Percentiles rank a stretch among this genome's conserved stretches.
These are phyloP conservation scores for Colletotrichum sp. DNA, from an alignment of 2,329 filamentous ascomycete genomes.

Conservation along the genomic window DNA sequence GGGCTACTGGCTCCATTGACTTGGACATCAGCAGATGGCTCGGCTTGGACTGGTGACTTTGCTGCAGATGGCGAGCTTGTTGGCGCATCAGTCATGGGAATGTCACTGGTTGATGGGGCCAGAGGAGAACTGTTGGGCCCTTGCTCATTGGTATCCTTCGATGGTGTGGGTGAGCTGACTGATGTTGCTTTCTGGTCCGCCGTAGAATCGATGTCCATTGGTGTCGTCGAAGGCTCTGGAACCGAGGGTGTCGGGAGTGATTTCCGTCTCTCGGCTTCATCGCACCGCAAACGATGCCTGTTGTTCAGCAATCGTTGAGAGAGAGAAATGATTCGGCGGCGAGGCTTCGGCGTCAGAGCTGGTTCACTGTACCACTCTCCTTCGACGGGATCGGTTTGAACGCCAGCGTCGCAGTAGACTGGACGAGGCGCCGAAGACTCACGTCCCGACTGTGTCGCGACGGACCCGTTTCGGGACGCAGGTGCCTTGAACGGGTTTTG, in stretches of 20 bases:
- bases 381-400: conserved; percentile 61
- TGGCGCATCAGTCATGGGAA: conserved; percentile 35
- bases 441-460: conserved; percentile 37
- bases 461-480: conserved; percentile 32
- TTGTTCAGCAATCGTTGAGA: conserved; percentile 58
- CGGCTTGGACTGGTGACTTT: neutral
- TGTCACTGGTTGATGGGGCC: conserved; percentile 24
- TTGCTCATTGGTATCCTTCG: conserved; percentile 22
- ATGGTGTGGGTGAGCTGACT: neutral
- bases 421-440: conserved; percentile 42
- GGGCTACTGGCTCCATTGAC: conserved; percentile 19
- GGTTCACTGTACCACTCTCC: conserved; percentile 57
- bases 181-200: conserved; percentile 31
- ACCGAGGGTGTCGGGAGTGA: conserved; percentile 30
- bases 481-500: conserved; percentile 30
- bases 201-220: conserved; percentile 47
- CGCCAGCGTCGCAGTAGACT: conserved; percentile 54
- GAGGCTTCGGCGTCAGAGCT: conserved; percentile 40
- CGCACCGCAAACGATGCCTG: conserved; percentile 46
- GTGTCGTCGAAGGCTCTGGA: conserved; percentile 31
- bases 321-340: conserved; percentile 56
- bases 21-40: neutral
- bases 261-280: conserved; percentile 42
- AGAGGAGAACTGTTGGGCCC: neutral
- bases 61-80: conserved; percentile 28